Evolutionary conservation across 164 flowering plant genomes (phyloP).

Genomic region (Umbellularia californica): DNA sequence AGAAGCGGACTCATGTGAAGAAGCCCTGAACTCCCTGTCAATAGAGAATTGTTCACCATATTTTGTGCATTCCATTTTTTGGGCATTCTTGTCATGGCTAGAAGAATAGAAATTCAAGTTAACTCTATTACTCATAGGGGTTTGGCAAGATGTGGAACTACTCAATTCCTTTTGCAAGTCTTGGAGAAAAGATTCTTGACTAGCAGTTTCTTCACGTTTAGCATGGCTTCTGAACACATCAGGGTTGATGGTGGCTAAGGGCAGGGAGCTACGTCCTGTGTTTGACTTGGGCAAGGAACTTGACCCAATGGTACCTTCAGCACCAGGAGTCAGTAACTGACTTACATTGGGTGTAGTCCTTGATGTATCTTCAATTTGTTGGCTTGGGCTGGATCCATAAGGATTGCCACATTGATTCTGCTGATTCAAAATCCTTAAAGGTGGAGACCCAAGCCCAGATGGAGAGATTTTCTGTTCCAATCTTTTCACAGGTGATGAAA

Average conservation of each 20-base stretch:
- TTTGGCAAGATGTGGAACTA: constrained; percentile 6
- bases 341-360: constrained; percentile 11
- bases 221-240: neutral
- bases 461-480: constrained; percentile 19
- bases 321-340: constrained; percentile 9
- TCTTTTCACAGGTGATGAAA: constrained; percentile 26
- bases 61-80: constrained; percentile 12
- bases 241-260: constrained; percentile 5
- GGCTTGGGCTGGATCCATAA: constrained; percentile 8
- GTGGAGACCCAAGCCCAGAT: constrained; percentile 16
- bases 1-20: constrained; percentile 26
- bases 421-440: constrained; percentile 14
- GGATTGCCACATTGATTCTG: constrained; percentile 13
- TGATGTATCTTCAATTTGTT: constrained; percentile 12
- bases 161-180: constrained; percentile 22
- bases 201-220: constrained; percentile 10
- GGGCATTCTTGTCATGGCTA: constrained; percentile 19
- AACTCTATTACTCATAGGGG: constrained; percentile 18
- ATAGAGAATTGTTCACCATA: constrained; percentile 14
- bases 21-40: constrained; percentile 8
- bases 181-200: constrained; percentile 9
- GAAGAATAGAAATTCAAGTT: constrained; percentile 12
- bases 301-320: constrained; percentile 13
- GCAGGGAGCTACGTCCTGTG: constrained; percentile 2
- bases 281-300: constrained; percentile 11